Evolutionary conservation across 768 basidiomycete genomes (phyloP).

Genomic region (Trametes cinnabarina): DNA sequence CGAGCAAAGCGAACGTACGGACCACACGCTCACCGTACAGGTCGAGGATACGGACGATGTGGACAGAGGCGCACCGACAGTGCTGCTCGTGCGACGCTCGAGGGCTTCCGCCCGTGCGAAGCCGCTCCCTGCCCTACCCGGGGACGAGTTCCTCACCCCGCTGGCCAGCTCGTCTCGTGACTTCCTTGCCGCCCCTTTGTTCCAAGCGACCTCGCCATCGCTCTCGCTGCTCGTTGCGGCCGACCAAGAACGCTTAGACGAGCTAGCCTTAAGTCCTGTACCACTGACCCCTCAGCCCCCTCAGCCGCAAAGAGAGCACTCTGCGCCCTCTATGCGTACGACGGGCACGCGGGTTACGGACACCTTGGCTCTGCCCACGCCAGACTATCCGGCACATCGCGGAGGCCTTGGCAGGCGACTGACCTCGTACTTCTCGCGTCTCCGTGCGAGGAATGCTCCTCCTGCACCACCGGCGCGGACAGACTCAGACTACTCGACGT

Average conservation of each 20-base stretch:
- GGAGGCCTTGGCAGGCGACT: constrained; percentile 2
- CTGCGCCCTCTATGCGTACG: neutral
- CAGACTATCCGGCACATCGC: constrained; percentile 12
- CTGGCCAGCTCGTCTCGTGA: neutral
- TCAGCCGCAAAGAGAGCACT: constrained; percentile 1
- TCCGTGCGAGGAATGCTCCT: neutral
- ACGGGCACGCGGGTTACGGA: constrained; percentile 2
- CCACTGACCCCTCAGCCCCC: constrained; percentile 21
- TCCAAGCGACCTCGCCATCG: neutral
- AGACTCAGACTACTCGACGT: constrained; percentile 4
- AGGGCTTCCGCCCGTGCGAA: constrained; percentile 6
- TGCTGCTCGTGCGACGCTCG: constrained; percentile 21
- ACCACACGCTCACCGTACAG: constrained; percentile 20
- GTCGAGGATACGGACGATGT: constrained; percentile 24
- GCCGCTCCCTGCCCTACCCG: constrained; percentile 10
- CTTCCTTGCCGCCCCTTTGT: neutral
- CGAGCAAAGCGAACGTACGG: constrained; percentile 12
- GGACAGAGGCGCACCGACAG: constrained; percentile 11
- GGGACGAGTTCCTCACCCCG: neutral
- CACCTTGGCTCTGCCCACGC: constrained; percentile 22
- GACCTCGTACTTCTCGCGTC: constrained; percentile 16
- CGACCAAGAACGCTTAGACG: neutral
- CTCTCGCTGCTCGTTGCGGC: neutral
- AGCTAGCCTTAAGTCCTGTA: constrained; percentile 13
- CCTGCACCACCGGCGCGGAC: neutral